phyloP scores from a whole-genome alignment of 2,329 filamentous ascomycete species.

The Ascochyta fabae region DNA sequence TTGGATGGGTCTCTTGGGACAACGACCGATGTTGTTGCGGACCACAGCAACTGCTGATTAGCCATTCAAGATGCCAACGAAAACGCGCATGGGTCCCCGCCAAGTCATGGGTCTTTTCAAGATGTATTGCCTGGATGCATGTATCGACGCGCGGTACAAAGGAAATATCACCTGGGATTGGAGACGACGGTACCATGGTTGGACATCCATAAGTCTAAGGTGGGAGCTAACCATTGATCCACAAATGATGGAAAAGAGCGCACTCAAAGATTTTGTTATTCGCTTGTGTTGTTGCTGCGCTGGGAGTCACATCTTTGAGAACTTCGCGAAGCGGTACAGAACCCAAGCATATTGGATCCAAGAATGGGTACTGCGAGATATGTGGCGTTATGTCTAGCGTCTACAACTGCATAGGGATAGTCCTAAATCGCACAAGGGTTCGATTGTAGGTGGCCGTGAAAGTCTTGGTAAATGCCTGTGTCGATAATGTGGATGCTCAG shows the following conservation, averaged over 20 bases:
- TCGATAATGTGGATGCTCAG: background rate
- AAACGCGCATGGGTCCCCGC: background rate
- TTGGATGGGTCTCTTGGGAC: slow-evolving; percentile 30
- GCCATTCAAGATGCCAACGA: background rate
- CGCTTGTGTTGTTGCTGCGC: background rate
- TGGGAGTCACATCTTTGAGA: background rate
- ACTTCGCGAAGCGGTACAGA: background rate
- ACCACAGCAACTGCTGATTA: background rate
- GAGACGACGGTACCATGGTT: background rate
- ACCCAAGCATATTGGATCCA: background rate
- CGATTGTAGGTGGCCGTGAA: background rate
- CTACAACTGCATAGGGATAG: slow-evolving; percentile 1
- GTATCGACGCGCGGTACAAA: background rate
- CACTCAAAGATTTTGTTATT: background rate
- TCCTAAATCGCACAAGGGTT: background rate
- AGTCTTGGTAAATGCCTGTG: background rate
- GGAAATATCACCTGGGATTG: background rate
- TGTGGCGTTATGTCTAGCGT: background rate
- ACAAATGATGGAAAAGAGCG: background rate
- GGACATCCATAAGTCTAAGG: background rate
- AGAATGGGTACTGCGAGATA: background rate
- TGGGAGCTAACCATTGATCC: background rate
- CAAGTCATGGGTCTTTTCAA: background rate
- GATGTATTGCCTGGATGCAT: background rate
- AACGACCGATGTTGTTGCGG: slow-evolving; percentile 4